Percentiles rank a stretch among this genome's conserved stretches.
These are phyloP conservation scores for Verticillium klebahnii DNA, from an alignment of 2,329 filamentous ascomycete species.

Conservation along the genomic window DNA sequence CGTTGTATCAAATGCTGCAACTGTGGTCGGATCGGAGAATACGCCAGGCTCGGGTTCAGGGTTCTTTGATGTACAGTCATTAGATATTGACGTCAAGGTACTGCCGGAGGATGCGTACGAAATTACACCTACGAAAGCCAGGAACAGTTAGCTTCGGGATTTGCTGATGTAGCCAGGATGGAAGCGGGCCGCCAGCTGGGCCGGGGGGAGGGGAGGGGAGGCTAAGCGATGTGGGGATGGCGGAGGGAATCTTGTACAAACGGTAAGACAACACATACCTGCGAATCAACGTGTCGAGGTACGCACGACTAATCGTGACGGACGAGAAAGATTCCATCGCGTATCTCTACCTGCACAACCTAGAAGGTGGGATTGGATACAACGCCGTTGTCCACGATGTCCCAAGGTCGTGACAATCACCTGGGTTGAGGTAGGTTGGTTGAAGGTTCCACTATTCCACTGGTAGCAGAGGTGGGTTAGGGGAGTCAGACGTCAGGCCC, in stretches of 20 bases:
- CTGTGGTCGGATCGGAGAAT: neutral
- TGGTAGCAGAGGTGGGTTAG: no score
- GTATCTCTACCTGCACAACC: neutral
- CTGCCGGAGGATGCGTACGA: conserved; percentile 17
- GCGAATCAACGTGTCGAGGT: conserved; percentile 58
- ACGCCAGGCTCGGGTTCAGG: neutral
- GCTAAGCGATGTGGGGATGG: neutral
- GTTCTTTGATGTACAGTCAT: neutral
- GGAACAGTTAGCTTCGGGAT: neutral
- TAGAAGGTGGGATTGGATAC: no score
- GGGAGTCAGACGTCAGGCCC: no score
- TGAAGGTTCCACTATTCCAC: no score
- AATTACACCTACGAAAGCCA: conserved; percentile 17
- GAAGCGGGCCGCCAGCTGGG: neutral
- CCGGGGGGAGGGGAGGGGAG: no score
- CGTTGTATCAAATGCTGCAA: conserved; percentile 3
- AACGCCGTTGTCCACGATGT: neutral
- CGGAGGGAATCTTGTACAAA: no score
- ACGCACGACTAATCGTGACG: conserved; percentile 47
- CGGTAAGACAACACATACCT: conserved; percentile 42
- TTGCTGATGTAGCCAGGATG: neutral
- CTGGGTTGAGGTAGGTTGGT: no score
- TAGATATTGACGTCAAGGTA: neutral
- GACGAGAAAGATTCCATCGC: conserved; percentile 17
- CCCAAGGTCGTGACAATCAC: no score